A percentile compares a stretch with the other conserved stretches of the same genome.
phyloP scores from a whole-genome alignment of 805 yeast species.

The Starmerella scarabaei region DNA sequence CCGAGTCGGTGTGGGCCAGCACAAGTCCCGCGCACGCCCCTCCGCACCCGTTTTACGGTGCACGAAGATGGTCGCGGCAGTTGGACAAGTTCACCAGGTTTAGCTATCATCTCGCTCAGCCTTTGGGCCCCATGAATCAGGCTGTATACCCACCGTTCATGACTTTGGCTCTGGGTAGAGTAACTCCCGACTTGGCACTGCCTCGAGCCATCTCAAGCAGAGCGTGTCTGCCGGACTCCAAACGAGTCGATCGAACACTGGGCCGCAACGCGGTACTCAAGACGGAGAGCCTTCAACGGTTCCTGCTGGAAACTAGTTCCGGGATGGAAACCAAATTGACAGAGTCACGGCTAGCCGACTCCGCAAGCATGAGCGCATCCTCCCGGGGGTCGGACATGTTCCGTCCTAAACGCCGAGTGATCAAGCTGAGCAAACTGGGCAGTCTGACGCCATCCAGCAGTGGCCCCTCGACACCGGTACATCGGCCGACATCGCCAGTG shows the following conservation, averaged over 20 bases:
- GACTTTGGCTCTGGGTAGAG: constrained; percentile 14
- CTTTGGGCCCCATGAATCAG: constrained; percentile 5
- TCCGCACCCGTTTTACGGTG: constrained; percentile 22
- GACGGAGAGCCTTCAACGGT: background rate
- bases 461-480: no score
- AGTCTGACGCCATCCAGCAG: no score
- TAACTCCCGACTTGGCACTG: constrained; percentile 5
- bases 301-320: constrained; percentile 1
- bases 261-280: background rate
- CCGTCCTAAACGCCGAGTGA: constrained; percentile 14
- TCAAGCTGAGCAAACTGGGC: constrained; percentile 11
- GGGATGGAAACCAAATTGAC: no score
- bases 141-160: constrained; percentile 5
- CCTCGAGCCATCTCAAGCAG: constrained; percentile 11
- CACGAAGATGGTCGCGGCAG: constrained; percentile 20
- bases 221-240: constrained; percentile 2
- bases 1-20: constrained; percentile 25
- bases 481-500: no score
- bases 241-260: background rate
- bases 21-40: constrained; percentile 15
- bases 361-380: no score
- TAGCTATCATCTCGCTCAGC: constrained; percentile 1
- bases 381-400: no score
- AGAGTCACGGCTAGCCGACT: no score
- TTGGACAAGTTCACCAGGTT: constrained; percentile 3